A percentile compares a stretch with the other conserved stretches of the same genome.
Conservation (phyloP, 2,329 filamentous ascomycete genomes). For the Diaporthe helianthi region DNA sequence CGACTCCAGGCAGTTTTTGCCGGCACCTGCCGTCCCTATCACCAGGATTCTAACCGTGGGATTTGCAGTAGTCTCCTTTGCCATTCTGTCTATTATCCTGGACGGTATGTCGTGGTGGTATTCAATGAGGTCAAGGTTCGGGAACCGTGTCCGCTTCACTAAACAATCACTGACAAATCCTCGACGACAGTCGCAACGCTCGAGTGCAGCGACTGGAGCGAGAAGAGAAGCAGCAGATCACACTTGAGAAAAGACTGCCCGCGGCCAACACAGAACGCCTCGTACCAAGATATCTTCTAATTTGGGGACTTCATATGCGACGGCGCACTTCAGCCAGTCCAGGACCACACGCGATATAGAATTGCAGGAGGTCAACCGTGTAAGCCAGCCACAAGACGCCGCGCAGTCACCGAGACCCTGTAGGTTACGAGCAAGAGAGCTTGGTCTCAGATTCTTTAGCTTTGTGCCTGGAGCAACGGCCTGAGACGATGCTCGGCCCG, state of each 20-base stretch:
- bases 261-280: conserved; percentile 7
- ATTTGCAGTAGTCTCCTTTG: conserved; percentile 33
- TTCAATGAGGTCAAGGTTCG: background rate
- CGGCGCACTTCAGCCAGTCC: background rate
- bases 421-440: background rate
- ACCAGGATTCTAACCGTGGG: conserved; percentile 41
- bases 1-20: conserved; percentile 43
- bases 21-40: conserved; percentile 41
- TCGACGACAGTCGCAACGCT: background rate
- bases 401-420: background rate
- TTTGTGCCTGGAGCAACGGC: conserved; percentile 15
- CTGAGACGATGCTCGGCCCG: conserved; percentile 11
- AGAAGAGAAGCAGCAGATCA: background rate
- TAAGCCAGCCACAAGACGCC: background rate
- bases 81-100: conserved; percentile 3
- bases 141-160: background rate
- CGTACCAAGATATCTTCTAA: conserved; percentile 14
- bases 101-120: background rate
- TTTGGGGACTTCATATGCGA: conserved; percentile 10
- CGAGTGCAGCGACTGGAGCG: background rate
- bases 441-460: background rate
- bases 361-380: background rate
- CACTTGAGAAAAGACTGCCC: background rate
- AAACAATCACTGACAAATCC: conserved; percentile 11
- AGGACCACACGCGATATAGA: conserved; percentile 1